phyloP scores from a whole-genome alignment of 1,139 yeast species.

The Debaryomyces nepalensis region DNA sequence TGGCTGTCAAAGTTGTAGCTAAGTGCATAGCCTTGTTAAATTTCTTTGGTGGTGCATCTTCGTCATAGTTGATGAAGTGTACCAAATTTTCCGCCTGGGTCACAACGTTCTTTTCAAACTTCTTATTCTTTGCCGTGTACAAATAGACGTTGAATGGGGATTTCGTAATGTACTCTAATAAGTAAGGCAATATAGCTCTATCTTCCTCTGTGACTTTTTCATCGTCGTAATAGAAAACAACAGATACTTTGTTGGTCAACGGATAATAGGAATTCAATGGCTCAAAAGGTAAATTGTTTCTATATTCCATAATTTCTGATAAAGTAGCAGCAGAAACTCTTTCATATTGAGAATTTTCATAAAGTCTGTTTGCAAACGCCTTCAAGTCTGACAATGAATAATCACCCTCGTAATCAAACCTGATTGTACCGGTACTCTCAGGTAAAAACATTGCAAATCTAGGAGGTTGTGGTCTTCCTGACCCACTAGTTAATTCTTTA shows the following conservation, averaged over 20 bases:
- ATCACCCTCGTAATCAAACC: constrained; percentile 41
- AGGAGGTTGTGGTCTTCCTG: constrained; percentile 26
- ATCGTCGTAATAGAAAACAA: constrained; percentile 60
- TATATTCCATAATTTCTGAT: constrained; percentile 45
- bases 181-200: constrained; percentile 58
- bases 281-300: constrained; percentile 36
- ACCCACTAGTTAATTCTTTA: constrained; percentile 26
- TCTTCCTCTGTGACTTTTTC: constrained; percentile 61
- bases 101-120: constrained; percentile 43
- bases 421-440: constrained; percentile 36
- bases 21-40: constrained; percentile 51
- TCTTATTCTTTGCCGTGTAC: constrained; percentile 53
- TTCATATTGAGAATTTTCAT: constrained; percentile 44
- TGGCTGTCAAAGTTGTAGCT: constrained; percentile 58
- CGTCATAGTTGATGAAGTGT: constrained; percentile 47
- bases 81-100: constrained; percentile 49
- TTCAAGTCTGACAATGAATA: constrained; percentile 35
- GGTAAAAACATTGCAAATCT: constrained; percentile 47
- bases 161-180: constrained; percentile 60
- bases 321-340: constrained; percentile 44
- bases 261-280: constrained; percentile 46
- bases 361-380: constrained; percentile 36
- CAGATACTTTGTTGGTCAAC: constrained; percentile 46
- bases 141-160: constrained; percentile 59
- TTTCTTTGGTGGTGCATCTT: constrained; percentile 27